phyloP scores from a whole-genome alignment of 2,329 filamentous ascomycete species.

The Trichoderma citrinoviride region DNA sequence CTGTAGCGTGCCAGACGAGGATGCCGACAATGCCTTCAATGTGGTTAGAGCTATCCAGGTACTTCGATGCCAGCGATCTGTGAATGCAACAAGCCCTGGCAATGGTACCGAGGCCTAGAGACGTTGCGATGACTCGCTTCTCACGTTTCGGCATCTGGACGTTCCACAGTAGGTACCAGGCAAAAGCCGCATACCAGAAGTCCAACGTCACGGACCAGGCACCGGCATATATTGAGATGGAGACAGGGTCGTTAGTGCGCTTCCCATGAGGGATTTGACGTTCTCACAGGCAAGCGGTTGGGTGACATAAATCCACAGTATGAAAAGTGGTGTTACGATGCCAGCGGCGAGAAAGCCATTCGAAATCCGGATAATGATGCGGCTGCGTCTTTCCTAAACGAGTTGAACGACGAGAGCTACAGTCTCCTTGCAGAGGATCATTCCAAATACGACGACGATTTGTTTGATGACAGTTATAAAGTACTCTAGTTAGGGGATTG shows the following conservation, averaged over 20 bases:
- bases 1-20: neutral
- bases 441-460: neutral
- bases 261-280: neutral
- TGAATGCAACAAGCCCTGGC: neutral
- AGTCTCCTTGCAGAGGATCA: neutral
- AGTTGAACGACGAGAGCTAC: neutral
- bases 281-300: neutral
- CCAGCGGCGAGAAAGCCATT: neutral
- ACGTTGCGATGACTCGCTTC: neutral
- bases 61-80: neutral
- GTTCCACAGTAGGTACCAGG: neutral
- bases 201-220: neutral
- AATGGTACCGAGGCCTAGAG: neutral
- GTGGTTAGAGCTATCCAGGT: neutral
- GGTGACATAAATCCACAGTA: neutral
- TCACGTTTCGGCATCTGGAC: neutral
- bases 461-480: neutral
- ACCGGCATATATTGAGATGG: neutral
- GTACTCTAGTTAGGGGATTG: neutral
- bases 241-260: neutral
- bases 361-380: neutral
- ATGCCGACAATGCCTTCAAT: neutral
- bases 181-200: neutral
- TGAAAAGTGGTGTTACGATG: neutral
- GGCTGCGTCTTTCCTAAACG: neutral